Conservation (phyloP, 116 monocot genomes). For the Papilionanthe hybrid region DNA sequence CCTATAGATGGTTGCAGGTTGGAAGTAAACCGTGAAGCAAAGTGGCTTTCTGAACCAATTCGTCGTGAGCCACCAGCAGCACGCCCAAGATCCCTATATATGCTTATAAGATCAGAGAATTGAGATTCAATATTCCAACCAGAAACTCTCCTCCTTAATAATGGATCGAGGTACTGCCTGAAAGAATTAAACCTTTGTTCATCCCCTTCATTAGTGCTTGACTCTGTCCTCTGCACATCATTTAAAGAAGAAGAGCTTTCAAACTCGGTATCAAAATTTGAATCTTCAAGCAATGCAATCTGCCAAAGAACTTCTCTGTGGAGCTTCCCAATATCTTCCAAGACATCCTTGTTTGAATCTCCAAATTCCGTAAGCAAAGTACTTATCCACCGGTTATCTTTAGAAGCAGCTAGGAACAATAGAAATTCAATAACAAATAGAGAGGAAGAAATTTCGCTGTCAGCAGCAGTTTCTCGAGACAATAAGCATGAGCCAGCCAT, state of each 20-base stretch:
- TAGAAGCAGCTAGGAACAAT: slow-evolving; percentile 88
- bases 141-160: slow-evolving; percentile 69
- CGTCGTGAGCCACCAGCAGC: slow-evolving; percentile 47
- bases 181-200: slow-evolving; percentile 69
- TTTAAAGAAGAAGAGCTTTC: slow-evolving; percentile 38
- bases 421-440: slow-evolving; percentile 97
- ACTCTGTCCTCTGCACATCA: slow-evolving; percentile 38
- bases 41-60: slow-evolving; percentile 47
- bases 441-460: slow-evolving; percentile 59
- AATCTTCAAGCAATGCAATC: slow-evolving; percentile 81
- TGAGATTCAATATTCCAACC: slow-evolving; percentile 94
- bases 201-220: slow-evolving; percentile 43
- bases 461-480: slow-evolving; percentile 22
- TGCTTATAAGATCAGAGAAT: slow-evolving; percentile 88
- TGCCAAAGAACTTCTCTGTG: slow-evolving; percentile 94
- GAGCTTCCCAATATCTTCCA: slow-evolving; percentile 79
- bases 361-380: slow-evolving; percentile 88
- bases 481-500: slow-evolving; percentile 42
- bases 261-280: slow-evolving; percentile 50
- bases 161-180: slow-evolving; percentile 85
- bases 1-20: slow-evolving; percentile 30
- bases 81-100: slow-evolving; percentile 79
- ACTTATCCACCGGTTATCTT: slow-evolving; percentile 94
- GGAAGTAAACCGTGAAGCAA: slow-evolving; percentile 29
- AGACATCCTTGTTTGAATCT: slow-evolving; percentile 74